These are phyloP conservation scores for Aspergillus sp. DNA, from an alignment of 2,329 filamentous ascomycete species.

Conservation along the genomic window DNA sequence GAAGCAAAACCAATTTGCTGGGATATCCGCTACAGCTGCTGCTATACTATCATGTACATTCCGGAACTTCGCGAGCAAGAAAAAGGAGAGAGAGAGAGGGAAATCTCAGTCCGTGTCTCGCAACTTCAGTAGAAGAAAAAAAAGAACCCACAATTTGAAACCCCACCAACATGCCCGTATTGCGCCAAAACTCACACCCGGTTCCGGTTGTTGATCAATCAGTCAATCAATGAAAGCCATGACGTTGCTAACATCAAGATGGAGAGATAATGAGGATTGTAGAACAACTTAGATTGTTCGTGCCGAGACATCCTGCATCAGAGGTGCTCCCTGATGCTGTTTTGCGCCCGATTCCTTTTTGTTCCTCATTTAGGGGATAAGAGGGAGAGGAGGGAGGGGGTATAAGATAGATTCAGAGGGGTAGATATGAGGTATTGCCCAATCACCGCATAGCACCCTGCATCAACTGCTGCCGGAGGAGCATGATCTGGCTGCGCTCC, in stretches of 20 bases:
- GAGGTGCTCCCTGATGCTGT: background rate
- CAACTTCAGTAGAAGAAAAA: too few species aligned
- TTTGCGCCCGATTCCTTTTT: background rate
- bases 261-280: background rate
- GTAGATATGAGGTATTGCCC: background rate
- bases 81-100: background rate
- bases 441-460: slow-evolving; percentile 38
- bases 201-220: background rate
- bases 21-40: slow-evolving; percentile 7
- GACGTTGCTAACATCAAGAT: background rate
- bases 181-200: background rate
- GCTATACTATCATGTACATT: slow-evolving; percentile 1
- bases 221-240: background rate
- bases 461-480: slow-evolving; percentile 67
- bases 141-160: background rate
- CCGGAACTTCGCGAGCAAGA: background rate
- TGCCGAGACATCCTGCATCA: too few species aligned
- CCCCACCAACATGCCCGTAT: background rate
- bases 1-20: background rate
- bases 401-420: background rate
- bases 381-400: background rate
- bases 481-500: slow-evolving; percentile 76
- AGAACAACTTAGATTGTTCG: too few species aligned
- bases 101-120: background rate
- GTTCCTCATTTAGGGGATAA: background rate